Conservation (phyloP, 2,329 filamentous ascomycete species). For the Akanthomyces uredinophilus region DNA sequence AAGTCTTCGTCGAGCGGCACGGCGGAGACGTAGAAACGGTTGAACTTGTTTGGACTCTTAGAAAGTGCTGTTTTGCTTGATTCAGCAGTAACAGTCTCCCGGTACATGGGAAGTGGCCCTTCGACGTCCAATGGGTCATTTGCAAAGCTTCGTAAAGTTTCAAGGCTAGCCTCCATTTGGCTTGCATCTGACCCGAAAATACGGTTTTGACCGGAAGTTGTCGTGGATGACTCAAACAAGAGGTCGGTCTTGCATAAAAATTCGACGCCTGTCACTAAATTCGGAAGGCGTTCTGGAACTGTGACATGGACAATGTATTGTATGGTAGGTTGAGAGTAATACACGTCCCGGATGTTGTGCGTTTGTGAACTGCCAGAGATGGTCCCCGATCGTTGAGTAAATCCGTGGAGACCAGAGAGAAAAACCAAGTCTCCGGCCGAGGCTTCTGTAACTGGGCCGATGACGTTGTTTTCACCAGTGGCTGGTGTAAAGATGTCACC, state of each 20-base stretch:
- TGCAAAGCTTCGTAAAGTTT: constrained; percentile 41
- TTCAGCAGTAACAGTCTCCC: constrained; percentile 81
- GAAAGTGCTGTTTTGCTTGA: constrained; percentile 96
- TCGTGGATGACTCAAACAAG: constrained; percentile 91
- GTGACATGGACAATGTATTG: background rate
- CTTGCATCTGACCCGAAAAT: background rate
- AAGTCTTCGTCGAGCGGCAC: constrained; percentile 90
- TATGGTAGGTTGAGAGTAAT: background rate
- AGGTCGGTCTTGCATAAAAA: constrained; percentile 98
- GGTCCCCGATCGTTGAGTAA: background rate
- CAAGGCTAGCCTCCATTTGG: background rate
- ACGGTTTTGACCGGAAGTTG: background rate
- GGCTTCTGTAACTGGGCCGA: constrained; percentile 93
- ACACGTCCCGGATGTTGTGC: background rate
- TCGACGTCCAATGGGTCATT: constrained; percentile 96
- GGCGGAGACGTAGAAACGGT: constrained; percentile 96
- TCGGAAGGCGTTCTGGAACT: constrained; percentile 39
- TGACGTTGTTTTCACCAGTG: constrained; percentile 81
- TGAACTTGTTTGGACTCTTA: constrained; percentile 99
- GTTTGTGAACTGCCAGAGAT: background rate
- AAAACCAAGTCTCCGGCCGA: constrained; percentile 83
- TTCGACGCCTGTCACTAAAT: constrained; percentile 88
- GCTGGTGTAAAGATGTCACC: constrained; percentile 67
- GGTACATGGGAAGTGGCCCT: constrained; percentile 96
- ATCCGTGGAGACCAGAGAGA: background rate